Evolutionary conservation across 1,284 basidiomycete genomes (phyloP).

Genomic region (Microstroma glucosiphilum): DNA sequence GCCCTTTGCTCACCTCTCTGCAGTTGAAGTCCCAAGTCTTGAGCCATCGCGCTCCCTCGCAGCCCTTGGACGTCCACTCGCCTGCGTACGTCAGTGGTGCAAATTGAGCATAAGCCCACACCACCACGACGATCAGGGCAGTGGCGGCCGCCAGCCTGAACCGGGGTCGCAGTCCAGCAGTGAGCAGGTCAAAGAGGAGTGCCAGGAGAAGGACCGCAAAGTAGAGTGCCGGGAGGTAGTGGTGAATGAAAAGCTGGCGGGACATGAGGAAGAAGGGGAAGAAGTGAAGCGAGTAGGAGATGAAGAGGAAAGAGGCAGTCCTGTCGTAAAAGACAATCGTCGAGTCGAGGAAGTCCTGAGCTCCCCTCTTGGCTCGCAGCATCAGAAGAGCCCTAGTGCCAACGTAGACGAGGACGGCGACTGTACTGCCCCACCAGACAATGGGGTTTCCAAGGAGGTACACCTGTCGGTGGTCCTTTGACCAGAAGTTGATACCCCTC

Average conservation of each 20-base stretch:
- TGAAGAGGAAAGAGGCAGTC: slow-evolving; percentile 83
- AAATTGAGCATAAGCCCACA: slow-evolving; percentile 74
- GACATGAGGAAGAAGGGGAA: slow-evolving; percentile 97
- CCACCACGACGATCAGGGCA: slow-evolving; percentile 64
- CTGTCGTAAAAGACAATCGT: slow-evolving; percentile 86
- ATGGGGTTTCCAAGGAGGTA: slow-evolving; percentile 91
- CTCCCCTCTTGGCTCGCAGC: slow-evolving; percentile 82
- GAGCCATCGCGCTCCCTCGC: slow-evolving; percentile 72
- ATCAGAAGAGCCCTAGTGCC: slow-evolving; percentile 89
- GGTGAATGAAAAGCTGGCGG: slow-evolving; percentile 84
- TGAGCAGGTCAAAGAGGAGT: slow-evolving; percentile 75
- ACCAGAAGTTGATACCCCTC: slow-evolving; percentile 94
- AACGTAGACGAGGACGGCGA: slow-evolving; percentile 76
- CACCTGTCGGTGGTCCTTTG: slow-evolving; percentile 84
- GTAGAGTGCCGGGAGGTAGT: slow-evolving; percentile 94
- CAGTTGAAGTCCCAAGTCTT: slow-evolving; percentile 95
- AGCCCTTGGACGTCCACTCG: slow-evolving; percentile 77
- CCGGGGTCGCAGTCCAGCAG: slow-evolving; percentile 68
- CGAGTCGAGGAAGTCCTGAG: slow-evolving; percentile 79
- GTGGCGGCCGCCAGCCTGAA: slow-evolving; percentile 72
- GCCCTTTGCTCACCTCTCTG: slow-evolving; percentile 54
- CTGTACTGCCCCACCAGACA: slow-evolving; percentile 88
- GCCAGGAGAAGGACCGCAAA: slow-evolving; percentile 78
- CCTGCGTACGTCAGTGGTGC: slow-evolving; percentile 78
- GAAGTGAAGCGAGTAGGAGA: slow-evolving; percentile 93